Evolutionary conservation across 192 early-diverging fungal species (phyloP).

Genomic region (Coemansia sp.): DNA sequence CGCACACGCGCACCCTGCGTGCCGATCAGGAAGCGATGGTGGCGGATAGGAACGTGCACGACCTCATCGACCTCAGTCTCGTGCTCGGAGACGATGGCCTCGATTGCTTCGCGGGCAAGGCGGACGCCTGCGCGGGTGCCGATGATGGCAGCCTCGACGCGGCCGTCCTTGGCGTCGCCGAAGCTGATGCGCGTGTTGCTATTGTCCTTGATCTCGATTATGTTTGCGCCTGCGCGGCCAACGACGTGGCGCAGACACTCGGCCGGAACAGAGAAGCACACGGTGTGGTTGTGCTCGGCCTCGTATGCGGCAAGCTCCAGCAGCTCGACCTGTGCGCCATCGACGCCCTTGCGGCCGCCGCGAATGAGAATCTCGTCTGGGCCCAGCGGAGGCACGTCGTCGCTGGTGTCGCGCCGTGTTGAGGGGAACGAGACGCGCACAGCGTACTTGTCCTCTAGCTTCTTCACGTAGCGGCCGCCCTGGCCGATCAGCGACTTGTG

Average conservation of each 20-base stretch:
- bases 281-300: slow-evolving; percentile 67
- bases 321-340: slow-evolving; percentile 76
- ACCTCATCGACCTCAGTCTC: slow-evolving; percentile 57
- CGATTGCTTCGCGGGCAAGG: slow-evolving; percentile 59
- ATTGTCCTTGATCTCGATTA: slow-evolving; percentile 73
- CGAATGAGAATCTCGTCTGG: slow-evolving; percentile 77
- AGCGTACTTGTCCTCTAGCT: slow-evolving; percentile 74
- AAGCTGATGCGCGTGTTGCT: slow-evolving; percentile 79
- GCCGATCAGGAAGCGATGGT: slow-evolving; percentile 71
- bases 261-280: slow-evolving; percentile 66
- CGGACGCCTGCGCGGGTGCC: slow-evolving; percentile 61
- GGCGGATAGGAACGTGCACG: slow-evolving; percentile 54
- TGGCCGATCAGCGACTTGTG: slow-evolving; percentile 73
- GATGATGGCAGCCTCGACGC: slow-evolving; percentile 49
- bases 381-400: slow-evolving; percentile 46
- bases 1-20: slow-evolving; percentile 63
- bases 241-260: slow-evolving; percentile 72
- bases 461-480: slow-evolving; percentile 68
- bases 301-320: slow-evolving; percentile 83
- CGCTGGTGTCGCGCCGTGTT: slow-evolving; percentile 50
- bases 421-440: slow-evolving; percentile 73
- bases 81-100: slow-evolving; percentile 62
- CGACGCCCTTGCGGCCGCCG: slow-evolving; percentile 82
- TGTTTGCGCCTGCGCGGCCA: slow-evolving; percentile 69
- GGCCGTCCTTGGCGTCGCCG: slow-evolving; percentile 16